Percentiles rank a stretch among this genome's conserved stretches.
phyloP scores from a whole-genome alignment of 2,329 filamentous ascomycete genomes.

The Fusarium sp. region DNA sequence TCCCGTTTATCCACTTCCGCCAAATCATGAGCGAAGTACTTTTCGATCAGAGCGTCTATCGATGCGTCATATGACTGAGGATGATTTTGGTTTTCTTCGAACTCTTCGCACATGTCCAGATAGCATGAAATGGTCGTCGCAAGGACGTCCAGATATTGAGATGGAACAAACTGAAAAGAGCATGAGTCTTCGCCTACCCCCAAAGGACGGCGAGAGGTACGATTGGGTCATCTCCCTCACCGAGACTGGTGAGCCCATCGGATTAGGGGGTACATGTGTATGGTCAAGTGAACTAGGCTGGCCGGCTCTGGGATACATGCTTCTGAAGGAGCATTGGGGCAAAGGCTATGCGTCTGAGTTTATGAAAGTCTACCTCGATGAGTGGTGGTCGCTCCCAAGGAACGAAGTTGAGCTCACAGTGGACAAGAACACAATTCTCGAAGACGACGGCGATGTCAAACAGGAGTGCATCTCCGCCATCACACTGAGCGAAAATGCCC shows the following conservation, averaged over 20 bases:
- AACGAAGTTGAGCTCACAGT: constrained; percentile 55
- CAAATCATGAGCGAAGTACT: constrained; percentile 47
- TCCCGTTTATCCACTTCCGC: constrained; percentile 53
- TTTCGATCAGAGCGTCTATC: constrained; percentile 63
- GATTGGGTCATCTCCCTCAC: constrained; percentile 62
- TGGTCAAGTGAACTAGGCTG: constrained; percentile 53
- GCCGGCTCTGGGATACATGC: constrained; percentile 67
- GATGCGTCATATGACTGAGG: constrained; percentile 57
- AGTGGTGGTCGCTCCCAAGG: constrained; percentile 60
- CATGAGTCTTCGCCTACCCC: constrained; percentile 55
- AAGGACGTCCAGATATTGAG: constrained; percentile 53
- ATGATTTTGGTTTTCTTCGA: constrained; percentile 61
- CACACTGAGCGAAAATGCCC: constrained; percentile 57
- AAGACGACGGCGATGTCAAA: constrained; percentile 40
- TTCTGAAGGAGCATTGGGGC: constrained; percentile 62
- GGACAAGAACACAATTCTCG: constrained; percentile 48
- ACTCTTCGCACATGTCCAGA: constrained; percentile 64
- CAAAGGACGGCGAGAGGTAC: constrained; percentile 60
- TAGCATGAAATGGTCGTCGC: constrained; percentile 67
- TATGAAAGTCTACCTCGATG: constrained; percentile 53
- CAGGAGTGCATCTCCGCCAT: constrained; percentile 56
- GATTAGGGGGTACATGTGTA: constrained; percentile 56
- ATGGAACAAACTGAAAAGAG: constrained; percentile 53
- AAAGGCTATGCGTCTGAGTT: constrained; percentile 66
- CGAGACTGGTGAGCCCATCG: constrained; percentile 59